These are phyloP conservation scores for Debaryomyces sp. DNA, from an alignment of 1,139 yeast genomes.

Conservation along the genomic window DNA sequence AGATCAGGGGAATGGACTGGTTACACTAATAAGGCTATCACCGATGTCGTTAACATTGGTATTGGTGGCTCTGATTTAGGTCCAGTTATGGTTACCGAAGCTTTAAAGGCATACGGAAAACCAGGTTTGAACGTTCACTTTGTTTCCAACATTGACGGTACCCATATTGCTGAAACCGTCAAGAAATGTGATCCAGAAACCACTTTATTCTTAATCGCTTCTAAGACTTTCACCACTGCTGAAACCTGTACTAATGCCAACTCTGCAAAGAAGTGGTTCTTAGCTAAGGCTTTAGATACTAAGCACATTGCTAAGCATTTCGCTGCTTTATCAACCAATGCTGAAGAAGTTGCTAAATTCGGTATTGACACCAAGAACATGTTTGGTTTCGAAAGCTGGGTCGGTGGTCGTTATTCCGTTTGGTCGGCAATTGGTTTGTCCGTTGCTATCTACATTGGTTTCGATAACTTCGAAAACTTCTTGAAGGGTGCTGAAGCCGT, in stretches of 20 bases:
- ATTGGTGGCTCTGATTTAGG: slow-evolving; percentile 99
- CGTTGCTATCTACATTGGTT: slow-evolving; percentile 93
- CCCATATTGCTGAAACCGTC: slow-evolving; percentile 91
- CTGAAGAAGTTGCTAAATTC: slow-evolving; percentile 84
- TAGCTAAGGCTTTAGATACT: slow-evolving; percentile 66
- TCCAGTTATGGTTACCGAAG: slow-evolving; percentile 99
- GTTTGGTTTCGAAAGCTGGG: slow-evolving; percentile 99
- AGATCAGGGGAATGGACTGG: slow-evolving; percentile 97
- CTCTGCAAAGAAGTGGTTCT: slow-evolving; percentile 94
- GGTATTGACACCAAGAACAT: slow-evolving; percentile 97
- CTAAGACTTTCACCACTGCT: slow-evolving; percentile 98
- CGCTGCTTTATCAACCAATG: slow-evolving; percentile 95
- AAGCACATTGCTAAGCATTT: slow-evolving; percentile 92
- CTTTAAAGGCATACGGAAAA: slow-evolving; percentile 85
- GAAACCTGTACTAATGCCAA: slow-evolving; percentile 96
- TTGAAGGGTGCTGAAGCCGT: slow-evolving; percentile 97
- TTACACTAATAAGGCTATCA: slow-evolving; percentile 90
- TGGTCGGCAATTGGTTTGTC: slow-evolving; percentile 99
- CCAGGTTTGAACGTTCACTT: slow-evolving; percentile 81
- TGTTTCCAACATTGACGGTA: slow-evolving; percentile 98
- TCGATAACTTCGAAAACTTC: slow-evolving; percentile 86
- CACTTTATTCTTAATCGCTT: slow-evolving; percentile 90
- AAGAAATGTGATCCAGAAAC: slow-evolving; percentile 83
- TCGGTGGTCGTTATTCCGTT: slow-evolving; percentile 98
- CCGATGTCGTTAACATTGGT: slow-evolving; percentile 95